Conservation (phyloP, 78 protist species). For the Neovahlkampfia damariscottae region DNA sequence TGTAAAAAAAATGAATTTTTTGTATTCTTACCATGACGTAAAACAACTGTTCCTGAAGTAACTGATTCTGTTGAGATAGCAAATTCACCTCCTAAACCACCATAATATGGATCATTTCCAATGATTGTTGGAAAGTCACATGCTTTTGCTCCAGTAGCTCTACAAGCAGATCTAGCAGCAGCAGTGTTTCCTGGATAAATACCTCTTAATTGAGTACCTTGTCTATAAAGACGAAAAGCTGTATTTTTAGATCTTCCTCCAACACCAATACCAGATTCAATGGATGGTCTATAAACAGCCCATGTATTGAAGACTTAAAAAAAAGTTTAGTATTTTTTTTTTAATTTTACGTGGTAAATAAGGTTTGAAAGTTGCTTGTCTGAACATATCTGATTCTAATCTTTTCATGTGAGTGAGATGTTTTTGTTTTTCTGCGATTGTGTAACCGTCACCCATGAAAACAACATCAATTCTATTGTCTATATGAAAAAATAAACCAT, state of each 20-base stretch:
- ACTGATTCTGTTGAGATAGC: constrained; percentile 3
- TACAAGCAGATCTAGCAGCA: constrained; percentile 1
- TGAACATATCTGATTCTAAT: neutral
- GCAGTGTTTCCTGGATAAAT: neutral
- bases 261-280: constrained; percentile 5
- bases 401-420: neutral
- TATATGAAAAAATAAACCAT: too few relatives aligned
- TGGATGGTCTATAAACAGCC: constrained; percentile 2
- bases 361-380: neutral
- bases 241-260: constrained; percentile 1
- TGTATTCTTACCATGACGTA: too few relatives aligned
- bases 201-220: constrained; percentile 5
- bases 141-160: neutral
- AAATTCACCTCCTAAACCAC: constrained; percentile 10
- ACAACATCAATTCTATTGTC: constrained; percentile 9
- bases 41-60: constrained; percentile 4
- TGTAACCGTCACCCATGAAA: constrained; percentile 17
- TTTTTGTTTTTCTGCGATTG: neutral
- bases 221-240: neutral
- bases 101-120: constrained; percentile 7
- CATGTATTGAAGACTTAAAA: constrained; percentile 4
- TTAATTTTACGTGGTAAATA: too few relatives aligned
- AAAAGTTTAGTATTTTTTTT: too few relatives aligned
- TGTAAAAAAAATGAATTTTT: too few relatives aligned
- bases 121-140: constrained; percentile 13